Evolutionary conservation across 768 basidiomycete species (phyloP), one percentile per base, ranked within the genome.

Genomic region (Tricholoma bakamatsutake): DNA sequence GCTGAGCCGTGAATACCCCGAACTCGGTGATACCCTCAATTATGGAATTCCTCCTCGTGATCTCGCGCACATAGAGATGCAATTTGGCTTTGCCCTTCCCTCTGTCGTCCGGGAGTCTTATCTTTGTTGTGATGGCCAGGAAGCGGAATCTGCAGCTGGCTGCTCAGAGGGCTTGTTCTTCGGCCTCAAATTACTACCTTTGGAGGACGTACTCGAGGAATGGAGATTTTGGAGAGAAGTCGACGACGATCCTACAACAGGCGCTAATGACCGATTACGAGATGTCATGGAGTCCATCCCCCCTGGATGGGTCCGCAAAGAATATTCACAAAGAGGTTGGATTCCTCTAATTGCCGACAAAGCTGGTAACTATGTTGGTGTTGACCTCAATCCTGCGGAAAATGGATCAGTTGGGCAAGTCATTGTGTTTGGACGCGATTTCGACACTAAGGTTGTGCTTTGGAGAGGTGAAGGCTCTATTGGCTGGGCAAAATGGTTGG

Each of bases 351-450:
- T 97, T 55, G 86, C 87, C 37, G 97, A 99, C 73, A 90, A 92
- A 62, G 85, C 83, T 30, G 97, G 97, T 31, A 99, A 99, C 72
- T 99, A 99, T 67, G 81, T 98, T 57, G 97, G 97, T 54, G 80
- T 99, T 47, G 97, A 99, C 69, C 79, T 99, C 56, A 93, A 88
- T 70, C 96, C 96, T 7, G 90, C 68, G 8, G 84, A 87, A 65
- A 71, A 73, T 47, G 94, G 93, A 43, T 73, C 80, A 8, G 76
- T 79, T 53, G 97, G 97, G 5, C 97, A 99, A 67, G 96, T 98
- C 47, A 97, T 99, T 56, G 87, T 98, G 49, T 99, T 98, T 68
- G 97, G 97, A n/a, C 83, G 97, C 50, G 97, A 98, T 67, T 98
- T 98, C 70, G 97, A 99, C 71, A 89, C 93, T 10, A 99, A 99